phyloP scores from a whole-genome alignment of 2,329 filamentous ascomycete genomes.

The Penicillium corylophilum region DNA sequence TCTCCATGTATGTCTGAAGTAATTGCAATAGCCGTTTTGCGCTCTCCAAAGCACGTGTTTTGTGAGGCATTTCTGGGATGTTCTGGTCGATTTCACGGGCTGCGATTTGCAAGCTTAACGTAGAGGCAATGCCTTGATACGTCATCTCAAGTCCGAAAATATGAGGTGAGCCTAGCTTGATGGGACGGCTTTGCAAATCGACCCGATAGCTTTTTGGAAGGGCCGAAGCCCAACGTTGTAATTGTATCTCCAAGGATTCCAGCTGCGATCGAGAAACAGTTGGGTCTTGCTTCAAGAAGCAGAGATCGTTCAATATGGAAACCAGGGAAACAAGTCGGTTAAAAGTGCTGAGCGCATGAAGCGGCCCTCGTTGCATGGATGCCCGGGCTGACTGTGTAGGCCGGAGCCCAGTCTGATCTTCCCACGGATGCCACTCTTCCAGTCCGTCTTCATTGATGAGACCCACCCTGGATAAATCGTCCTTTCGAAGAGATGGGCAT shows the following conservation, averaged over 20 bases:
- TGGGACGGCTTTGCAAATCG: slow-evolving; percentile 25
- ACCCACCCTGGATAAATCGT: slow-evolving; percentile 50
- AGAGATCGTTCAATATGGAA: slow-evolving; percentile 35
- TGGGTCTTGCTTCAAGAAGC: slow-evolving; percentile 25
- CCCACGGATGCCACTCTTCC: slow-evolving; percentile 75
- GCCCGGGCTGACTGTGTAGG: slow-evolving; percentile 24
- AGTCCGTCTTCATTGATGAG: slow-evolving; percentile 63
- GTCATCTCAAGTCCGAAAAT: slow-evolving; percentile 37
- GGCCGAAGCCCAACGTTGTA: slow-evolving; percentile 33
- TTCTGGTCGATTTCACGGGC: slow-evolving; percentile 24
- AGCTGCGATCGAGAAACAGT: slow-evolving; percentile 25
- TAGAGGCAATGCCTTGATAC: slow-evolving; percentile 29
- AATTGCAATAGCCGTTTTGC: slow-evolving; percentile 37
- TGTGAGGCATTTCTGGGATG: slow-evolving; percentile 18
- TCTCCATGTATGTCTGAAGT: slow-evolving; percentile 41
- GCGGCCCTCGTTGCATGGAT: slow-evolving; percentile 38
- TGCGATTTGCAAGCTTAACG: slow-evolving; percentile 28
- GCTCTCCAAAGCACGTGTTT: slow-evolving; percentile 33
- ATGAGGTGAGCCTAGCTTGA: slow-evolving; percentile 30
- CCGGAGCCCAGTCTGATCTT: slow-evolving; percentile 45
- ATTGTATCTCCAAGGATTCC: slow-evolving; percentile 30
- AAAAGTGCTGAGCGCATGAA: slow-evolving; percentile 53
- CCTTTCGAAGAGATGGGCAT: slow-evolving; percentile 49
- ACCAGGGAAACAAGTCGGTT: slow-evolving; percentile 49
- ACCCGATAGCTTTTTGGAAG: slow-evolving; percentile 33